Percentiles rank a stretch among this genome's conserved stretches.
phyloP scores from a whole-genome alignment of 2,329 filamentous ascomycete species.

The Xylariaceae sp. region DNA sequence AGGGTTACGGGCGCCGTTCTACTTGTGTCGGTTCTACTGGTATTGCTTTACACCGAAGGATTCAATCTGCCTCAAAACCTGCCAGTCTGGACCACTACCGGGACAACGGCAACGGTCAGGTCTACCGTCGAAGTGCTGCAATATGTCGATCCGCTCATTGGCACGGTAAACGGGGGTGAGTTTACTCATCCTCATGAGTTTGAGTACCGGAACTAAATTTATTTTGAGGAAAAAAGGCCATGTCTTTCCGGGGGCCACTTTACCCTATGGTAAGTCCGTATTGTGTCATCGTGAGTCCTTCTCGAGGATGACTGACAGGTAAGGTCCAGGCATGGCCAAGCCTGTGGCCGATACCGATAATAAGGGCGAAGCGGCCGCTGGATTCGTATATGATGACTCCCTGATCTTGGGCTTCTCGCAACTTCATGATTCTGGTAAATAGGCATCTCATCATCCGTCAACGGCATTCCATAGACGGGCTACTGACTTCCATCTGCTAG shows the following conservation, averaged over 20 bases:
- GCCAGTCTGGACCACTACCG: slow-evolving; percentile 15
- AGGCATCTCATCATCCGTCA: background rate
- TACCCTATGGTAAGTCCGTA: slow-evolving; percentile 29
- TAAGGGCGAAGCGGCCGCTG: slow-evolving; percentile 28
- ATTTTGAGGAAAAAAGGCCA: slow-evolving; percentile 23
- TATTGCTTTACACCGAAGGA: slow-evolving; percentile 22
- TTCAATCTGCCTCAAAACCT: slow-evolving; percentile 23
- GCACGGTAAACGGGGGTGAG: slow-evolving; percentile 31
- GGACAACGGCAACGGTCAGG: slow-evolving; percentile 12
- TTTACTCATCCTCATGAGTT: background rate
- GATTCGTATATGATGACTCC: slow-evolving; percentile 32
- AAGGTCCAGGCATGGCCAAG: slow-evolving; percentile 31
- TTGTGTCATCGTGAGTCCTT: background rate
- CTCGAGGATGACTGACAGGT: slow-evolving; percentile 10
- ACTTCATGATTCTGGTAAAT: slow-evolving; percentile 32
- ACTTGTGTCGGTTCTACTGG: slow-evolving; percentile 24
- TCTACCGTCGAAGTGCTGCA: slow-evolving; percentile 23
- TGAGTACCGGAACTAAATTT: slow-evolving; percentile 11
- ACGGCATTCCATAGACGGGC: background rate
- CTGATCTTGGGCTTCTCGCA: slow-evolving; percentile 32
- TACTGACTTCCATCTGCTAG: slow-evolving; percentile 15
- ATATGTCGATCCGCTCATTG: slow-evolving; percentile 31
- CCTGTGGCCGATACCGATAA: slow-evolving; percentile 30
- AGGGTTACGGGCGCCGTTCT: slow-evolving; percentile 21
- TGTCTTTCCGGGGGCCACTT: slow-evolving; percentile 32